Base-by-base conservation (phyloP, 352 stramenopile genomes). In the Phytophthora ohioensis region DNA sequence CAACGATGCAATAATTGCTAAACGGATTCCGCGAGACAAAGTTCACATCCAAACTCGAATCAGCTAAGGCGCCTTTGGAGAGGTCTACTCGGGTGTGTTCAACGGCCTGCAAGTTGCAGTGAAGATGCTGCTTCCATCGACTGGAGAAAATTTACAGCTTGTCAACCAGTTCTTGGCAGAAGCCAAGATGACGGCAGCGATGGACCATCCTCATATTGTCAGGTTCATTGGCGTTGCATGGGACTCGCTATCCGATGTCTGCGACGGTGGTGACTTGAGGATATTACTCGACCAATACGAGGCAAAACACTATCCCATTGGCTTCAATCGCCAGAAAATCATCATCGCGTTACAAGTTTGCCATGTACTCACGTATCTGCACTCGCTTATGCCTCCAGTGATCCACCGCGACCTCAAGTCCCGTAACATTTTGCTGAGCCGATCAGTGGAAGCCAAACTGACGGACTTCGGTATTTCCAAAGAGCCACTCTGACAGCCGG, bases 381-480 rank as follows among this genome's bases (percentile, higher is more conserved):
- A 71, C 63, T 76, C 68, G 21, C 46, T 76, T 2, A 32, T 36
- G 17, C 54, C 68, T 17, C 56, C 62, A 6, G 36, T 72, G 5
- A 76, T 88, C 52, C 81, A 90, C 57, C 79, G 81, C 21, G 81
- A 90, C 58, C 69, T 90, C 49, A 88, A 90, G 55, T 85, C 76
- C 1, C 80, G 80, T 42, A 88, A 88, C 55, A 80, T 90, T 38
- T 65, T 91, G 13, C 57, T 88, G 13, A 67, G 57, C 27, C 41
- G 52, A 12, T 35, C 39, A 1, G 47, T 75, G 42, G 47, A 65
- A 15, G 69, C 69, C 11, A 82, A 82, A 48, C 53, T 80, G n/a
- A 65, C 53, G 3, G 67, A 80, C 36, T 74, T 76, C 17, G 72
- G 72, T 15, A 74, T 73, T 34, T 69, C 67, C 0, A 57, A 61